These are phyloP conservation scores for Pinus tabuliformis DNA, from an alignment of 75 land plant species.

Conservation along the genomic window DNA sequence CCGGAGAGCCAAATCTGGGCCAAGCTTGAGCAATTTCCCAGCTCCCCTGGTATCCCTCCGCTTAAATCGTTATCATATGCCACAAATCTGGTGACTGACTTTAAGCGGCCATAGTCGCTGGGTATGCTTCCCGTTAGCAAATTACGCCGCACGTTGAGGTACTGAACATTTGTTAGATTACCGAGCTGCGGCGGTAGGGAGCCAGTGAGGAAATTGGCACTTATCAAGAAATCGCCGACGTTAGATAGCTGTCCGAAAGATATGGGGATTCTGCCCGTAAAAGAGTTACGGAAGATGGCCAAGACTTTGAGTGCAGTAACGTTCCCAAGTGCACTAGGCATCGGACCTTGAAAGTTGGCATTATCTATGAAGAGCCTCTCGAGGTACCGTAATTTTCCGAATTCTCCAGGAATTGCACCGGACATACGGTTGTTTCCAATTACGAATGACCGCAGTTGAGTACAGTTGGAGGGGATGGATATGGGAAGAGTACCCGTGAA, in stretches of 20 bases:
- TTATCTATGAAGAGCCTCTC: background rate
- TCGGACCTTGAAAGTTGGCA: background rate
- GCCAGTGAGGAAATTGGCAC: slow-evolving; percentile 57
- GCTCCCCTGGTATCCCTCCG: slow-evolving; percentile 62
- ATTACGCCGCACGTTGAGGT: slow-evolving; percentile 39
- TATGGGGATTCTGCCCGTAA: slow-evolving; percentile 58
- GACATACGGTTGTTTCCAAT: no score
- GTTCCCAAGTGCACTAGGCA: slow-evolving; percentile 49
- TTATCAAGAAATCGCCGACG: slow-evolving; percentile 36
- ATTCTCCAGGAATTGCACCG: no score
- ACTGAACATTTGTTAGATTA: slow-evolving; percentile 25
- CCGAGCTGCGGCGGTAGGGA: slow-evolving; percentile 54
- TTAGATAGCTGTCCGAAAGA: slow-evolving; percentile 32
- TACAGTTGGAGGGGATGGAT: no score
- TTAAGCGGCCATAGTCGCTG: slow-evolving; percentile 33
- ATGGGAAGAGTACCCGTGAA: no score
- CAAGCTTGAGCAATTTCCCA: slow-evolving; percentile 49
- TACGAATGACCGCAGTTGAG: no score
- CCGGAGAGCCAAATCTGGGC: slow-evolving; percentile 20
- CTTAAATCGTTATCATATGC: slow-evolving; percentile 40
- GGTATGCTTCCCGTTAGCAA: slow-evolving; percentile 59
- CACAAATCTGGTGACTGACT: slow-evolving; percentile 21
- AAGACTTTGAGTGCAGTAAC: slow-evolving; percentile 32
- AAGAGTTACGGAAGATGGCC: slow-evolving; percentile 37
- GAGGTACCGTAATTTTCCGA: no score